phyloP scores from a whole-genome alignment of 257 asterid genomes.

The Rauvolfia tetraphylla region DNA sequence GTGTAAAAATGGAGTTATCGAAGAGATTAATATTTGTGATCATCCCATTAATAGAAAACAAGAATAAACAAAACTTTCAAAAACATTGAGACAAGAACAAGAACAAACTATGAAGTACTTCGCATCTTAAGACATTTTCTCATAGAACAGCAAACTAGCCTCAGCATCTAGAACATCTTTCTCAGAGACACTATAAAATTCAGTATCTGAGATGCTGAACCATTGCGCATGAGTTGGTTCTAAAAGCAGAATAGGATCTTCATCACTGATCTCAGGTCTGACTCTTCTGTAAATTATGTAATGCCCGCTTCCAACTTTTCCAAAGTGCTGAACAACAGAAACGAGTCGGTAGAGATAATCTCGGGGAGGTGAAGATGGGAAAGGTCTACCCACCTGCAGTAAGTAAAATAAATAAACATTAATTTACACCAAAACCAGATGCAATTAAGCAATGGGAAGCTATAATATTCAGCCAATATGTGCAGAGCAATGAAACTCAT shows the following conservation, averaged over 20 bases:
- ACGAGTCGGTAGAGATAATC: slow-evolving; percentile 54
- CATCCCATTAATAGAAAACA: not conserved
- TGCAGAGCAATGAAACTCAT: not conserved
- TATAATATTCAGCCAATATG: not conserved
- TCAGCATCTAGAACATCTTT: slow-evolving; percentile 71
- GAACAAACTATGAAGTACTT: not conserved
- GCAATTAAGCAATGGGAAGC: not conserved
- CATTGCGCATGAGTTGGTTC: slow-evolving; percentile 59
- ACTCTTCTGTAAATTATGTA: slow-evolving; percentile 80
- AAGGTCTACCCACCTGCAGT: slow-evolving; percentile 29
- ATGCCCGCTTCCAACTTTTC: slow-evolving; percentile 74
- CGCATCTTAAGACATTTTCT: slow-evolving; percentile 37
- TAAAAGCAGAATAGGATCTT: slow-evolving; percentile 40
- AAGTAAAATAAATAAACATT: not conserved
- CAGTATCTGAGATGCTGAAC: slow-evolving; percentile 84
- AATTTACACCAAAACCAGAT: not conserved
- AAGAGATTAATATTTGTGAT: not conserved
- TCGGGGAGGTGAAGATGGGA: slow-evolving; percentile 8
- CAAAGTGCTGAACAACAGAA: slow-evolving; percentile 83
- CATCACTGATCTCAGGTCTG: slow-evolving; percentile 39
- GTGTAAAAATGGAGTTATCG: not conserved
- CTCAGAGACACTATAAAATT: slow-evolving; percentile 58
- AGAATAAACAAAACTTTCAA: not conserved
- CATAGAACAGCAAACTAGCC: slow-evolving; percentile 82
- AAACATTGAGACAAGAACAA: not conserved